Conservation (phyloP, 108 stramenopile species). For the Cyclotella cryptica region DNA sequence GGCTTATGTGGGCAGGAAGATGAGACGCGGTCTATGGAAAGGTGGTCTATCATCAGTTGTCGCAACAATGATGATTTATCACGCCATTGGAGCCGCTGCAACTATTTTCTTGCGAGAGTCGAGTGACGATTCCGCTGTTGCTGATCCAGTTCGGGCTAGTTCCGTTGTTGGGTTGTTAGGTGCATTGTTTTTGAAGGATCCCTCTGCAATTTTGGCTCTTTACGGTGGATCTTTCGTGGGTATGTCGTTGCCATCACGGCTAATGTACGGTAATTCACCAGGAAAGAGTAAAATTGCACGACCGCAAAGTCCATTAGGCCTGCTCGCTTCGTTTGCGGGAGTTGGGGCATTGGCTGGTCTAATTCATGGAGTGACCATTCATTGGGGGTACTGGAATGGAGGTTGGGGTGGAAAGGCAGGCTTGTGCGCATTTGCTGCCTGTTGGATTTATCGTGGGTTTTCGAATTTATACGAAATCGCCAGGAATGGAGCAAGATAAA, state of each 20-base stretch:
- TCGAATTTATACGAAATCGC: conserved; percentile 35
- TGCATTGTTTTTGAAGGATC: conserved; percentile 52
- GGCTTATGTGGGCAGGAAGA: conserved; percentile 41
- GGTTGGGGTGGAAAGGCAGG: conserved; percentile 81
- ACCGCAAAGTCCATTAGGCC: conserved; percentile 10
- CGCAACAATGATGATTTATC: conserved; percentile 50
- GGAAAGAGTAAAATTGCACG: conserved; percentile 8
- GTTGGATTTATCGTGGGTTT: conserved; percentile 53
- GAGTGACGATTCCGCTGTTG: conserved; percentile 59
- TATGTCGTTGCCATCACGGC: conserved; percentile 66
- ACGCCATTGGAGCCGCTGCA: conserved; percentile 59
- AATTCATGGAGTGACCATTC: conserved; percentile 65
- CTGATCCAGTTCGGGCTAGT: conserved; percentile 66
- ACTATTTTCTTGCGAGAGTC: conserved; percentile 70
- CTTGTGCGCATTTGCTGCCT: conserved; percentile 66
- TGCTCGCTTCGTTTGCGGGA: conserved; percentile 52
- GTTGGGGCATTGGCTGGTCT: conserved; percentile 64
- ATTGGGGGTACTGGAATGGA: conserved; percentile 64
- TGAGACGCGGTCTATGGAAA: conserved; percentile 44
- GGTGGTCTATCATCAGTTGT: conserved; percentile 35
- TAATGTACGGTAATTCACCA: conserved; percentile 56
- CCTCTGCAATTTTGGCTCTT: conserved; percentile 53
- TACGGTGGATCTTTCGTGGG: conserved; percentile 74
- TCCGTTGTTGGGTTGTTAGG: conserved; percentile 65
- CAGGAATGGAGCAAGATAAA: conserved; percentile 33